Percentiles rank a stretch among this genome's conserved stretches.
phyloP scores from a whole-genome alignment of 352 stramenopile species.

The Phytophthora foliorum region DNA sequence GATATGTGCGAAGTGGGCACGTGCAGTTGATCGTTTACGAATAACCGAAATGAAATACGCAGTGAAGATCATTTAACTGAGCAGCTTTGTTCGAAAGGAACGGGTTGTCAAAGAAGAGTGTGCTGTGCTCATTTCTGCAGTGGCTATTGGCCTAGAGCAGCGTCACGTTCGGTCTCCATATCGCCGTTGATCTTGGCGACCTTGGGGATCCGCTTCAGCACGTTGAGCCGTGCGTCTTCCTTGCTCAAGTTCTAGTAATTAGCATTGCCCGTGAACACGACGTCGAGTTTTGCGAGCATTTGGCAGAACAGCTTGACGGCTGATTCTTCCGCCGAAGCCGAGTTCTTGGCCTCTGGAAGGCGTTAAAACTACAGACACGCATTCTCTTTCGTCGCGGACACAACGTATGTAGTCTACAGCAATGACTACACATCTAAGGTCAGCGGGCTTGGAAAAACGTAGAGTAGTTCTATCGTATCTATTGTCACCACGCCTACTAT shows the following conservation, averaged over 20 bases:
- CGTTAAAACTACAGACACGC: not conserved
- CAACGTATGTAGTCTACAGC: constrained; percentile 80
- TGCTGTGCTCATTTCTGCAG: no score
- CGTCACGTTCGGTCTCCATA: constrained; percentile 87
- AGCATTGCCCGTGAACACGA: constrained; percentile 96
- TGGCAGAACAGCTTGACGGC: constrained; percentile 95
- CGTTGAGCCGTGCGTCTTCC: constrained; percentile 87
- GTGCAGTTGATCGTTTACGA: constrained; percentile 21
- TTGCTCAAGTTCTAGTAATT: constrained; percentile 96
- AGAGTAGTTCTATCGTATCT: not conserved
- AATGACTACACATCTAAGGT: constrained; percentile 1
- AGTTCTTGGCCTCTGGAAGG: constrained; percentile 86
- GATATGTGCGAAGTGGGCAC: constrained; percentile 26
- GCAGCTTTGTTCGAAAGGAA: no score
- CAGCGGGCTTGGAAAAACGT: not conserved
- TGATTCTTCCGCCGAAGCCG: constrained; percentile 88
- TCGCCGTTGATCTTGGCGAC: constrained; percentile 90
- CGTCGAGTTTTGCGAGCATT: constrained; percentile 96
- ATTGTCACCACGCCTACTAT: constrained; percentile 23
- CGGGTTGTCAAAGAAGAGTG: no score
- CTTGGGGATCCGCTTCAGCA: constrained; percentile 85
- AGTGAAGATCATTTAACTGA: constrained; percentile 19
- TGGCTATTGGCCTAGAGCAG: constrained; percentile 62
- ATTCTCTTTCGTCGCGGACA: not conserved
- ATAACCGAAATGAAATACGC: constrained; percentile 22